These are phyloP conservation scores for Sphenostylis stenocarpa DNA, from an alignment of 306 rosid genomes.

Conservation along the genomic window DNA sequence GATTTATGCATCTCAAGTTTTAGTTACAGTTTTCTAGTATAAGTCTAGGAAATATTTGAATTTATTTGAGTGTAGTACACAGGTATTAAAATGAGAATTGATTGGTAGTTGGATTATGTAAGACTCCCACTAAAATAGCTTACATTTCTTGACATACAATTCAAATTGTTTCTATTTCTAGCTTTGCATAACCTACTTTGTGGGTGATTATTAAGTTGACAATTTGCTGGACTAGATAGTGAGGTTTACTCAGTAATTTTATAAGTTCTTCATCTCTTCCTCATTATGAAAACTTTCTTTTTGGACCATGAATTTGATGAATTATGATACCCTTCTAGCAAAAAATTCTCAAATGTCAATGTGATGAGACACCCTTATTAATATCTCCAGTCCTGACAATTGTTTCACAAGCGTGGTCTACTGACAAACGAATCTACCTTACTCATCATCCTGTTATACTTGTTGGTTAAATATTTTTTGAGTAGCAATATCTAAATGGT, in stretches of 20 bases:
- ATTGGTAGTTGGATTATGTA: neutral
- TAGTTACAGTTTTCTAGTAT: neutral
- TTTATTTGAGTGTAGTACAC: neutral
- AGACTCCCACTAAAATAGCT: neutral
- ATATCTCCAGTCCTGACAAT: neutral
- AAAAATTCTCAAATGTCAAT: neutral
- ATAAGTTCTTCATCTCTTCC: neutral
- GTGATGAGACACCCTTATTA: neutral
- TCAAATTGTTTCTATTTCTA: neutral
- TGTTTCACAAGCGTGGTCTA: neutral
- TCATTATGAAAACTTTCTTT: neutral
- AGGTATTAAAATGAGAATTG: neutral
- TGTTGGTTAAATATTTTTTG: neutral
- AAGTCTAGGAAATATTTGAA: neutral
- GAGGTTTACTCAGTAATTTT: slow-evolving; percentile 12
- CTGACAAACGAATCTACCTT: neutral
- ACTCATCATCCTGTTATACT: neutral
- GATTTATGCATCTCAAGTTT: neutral
- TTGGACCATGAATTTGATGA: neutral
- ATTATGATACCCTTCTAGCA: neutral
- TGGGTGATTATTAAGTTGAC: neutral
- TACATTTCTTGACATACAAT: neutral
- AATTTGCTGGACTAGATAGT: neutral
- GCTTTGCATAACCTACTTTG: neutral
- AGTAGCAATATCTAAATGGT: neutral